A percentile compares a stretch with the other conserved stretches of the same genome.
Evolutionary conservation across 202 grass and related monocot genomes (phyloP).

Genomic region (Carex arenaria): DNA sequence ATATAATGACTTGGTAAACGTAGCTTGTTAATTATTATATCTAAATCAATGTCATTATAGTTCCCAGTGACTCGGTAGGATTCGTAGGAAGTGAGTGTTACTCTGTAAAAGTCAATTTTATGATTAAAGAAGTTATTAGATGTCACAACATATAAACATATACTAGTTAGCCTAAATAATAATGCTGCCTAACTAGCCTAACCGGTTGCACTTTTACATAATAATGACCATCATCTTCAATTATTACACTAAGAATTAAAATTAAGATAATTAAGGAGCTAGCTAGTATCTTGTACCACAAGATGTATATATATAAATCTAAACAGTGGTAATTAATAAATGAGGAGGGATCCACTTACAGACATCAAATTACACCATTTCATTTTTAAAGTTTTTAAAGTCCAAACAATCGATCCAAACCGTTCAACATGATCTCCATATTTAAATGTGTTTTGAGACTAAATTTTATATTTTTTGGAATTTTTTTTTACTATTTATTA

Average conservation of each 20-base stretch:
- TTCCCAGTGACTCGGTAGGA: background rate
- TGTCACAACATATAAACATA: background rate
- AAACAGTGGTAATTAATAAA: background rate
- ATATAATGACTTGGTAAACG: background rate
- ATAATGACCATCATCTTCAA: slow-evolving; percentile 10
- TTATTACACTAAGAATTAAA: background rate
- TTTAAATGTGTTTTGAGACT: too few species aligned
- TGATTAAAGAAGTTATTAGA: background rate
- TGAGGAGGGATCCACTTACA: too few species aligned
- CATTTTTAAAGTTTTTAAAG: too few species aligned
- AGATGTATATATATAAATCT: background rate
- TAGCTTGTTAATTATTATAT: background rate
- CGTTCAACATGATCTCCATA: too few species aligned
- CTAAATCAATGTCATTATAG: background rate
- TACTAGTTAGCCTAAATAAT: slow-evolving; percentile 3
- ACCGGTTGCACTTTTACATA: background rate
- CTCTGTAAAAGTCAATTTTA: background rate
- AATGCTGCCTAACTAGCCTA: background rate
- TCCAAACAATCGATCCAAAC: too few species aligned
- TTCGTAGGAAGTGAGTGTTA: background rate
- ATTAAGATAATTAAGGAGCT: slow-evolving; percentile 3
- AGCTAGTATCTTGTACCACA: background rate
- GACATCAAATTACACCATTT: too few species aligned
- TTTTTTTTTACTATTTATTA: too few species aligned
- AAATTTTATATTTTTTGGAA: too few species aligned